These are phyloP conservation scores for Diplodia mutila DNA, from an alignment of 2,329 filamentous ascomycete species.

Conservation along the genomic window DNA sequence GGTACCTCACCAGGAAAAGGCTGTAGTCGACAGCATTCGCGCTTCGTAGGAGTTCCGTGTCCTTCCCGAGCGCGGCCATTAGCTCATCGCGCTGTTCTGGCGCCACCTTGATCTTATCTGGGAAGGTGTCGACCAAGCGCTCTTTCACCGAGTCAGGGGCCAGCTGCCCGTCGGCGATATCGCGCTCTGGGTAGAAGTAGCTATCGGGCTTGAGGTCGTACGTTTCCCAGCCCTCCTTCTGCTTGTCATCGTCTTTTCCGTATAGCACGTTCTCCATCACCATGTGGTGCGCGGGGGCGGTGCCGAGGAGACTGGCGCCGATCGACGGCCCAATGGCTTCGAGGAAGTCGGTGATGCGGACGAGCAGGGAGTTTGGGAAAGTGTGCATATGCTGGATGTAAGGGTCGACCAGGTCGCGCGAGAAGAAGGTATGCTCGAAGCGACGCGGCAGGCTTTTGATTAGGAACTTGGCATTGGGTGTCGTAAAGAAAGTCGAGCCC, in stretches of 20 bases:
- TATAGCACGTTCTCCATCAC: constrained; percentile 77
- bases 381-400: constrained; percentile 67
- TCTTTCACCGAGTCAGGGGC: constrained; percentile 67
- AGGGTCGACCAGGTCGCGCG: constrained; percentile 64
- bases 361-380: constrained; percentile 64
- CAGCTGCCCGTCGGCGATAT: constrained; percentile 67
- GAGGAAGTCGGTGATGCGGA: constrained; percentile 73
- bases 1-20: constrained; percentile 68
- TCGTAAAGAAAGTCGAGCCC: constrained; percentile 75
- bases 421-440: constrained; percentile 74
- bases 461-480: constrained; percentile 67
- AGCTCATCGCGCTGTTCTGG: constrained; percentile 61
- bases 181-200: constrained; percentile 77
- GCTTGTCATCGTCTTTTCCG: constrained; percentile 56
- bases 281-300: constrained; percentile 71
- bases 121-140: constrained; percentile 68
- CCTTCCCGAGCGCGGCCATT: constrained; percentile 58
- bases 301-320: constrained; percentile 64
- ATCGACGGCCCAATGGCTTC: constrained; percentile 60
- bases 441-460: constrained; percentile 71
- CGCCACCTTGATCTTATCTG: constrained; percentile 65
- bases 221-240: constrained; percentile 63
- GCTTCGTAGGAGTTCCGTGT: constrained; percentile 65
- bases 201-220: constrained; percentile 75
- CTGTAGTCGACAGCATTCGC: constrained; percentile 76